phyloP scores from a whole-genome alignment of 495 filamentous ascomycete genomes.

The Tuber microsphaerosporum region DNA sequence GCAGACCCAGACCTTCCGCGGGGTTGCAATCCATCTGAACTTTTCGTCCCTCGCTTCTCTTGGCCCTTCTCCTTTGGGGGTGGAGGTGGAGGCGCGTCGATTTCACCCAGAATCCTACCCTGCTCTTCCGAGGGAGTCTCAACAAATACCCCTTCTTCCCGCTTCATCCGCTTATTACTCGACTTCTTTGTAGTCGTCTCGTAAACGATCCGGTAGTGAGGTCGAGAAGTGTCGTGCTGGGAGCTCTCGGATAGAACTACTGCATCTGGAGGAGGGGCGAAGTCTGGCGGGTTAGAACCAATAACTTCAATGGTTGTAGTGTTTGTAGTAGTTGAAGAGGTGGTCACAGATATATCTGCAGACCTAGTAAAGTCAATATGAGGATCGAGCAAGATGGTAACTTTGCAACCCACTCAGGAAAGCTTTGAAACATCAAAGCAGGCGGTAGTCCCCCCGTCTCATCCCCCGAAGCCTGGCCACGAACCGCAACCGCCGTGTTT shows the following conservation, averaged over 20 bases:
- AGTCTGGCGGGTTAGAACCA: constrained; percentile 53
- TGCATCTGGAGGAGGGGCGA: constrained; percentile 59
- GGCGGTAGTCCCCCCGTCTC: constrained; percentile 25
- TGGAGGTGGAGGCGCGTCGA: background rate
- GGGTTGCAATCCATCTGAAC: background rate
- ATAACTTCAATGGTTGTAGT: constrained; percentile 68
- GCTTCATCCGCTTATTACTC: constrained; percentile 27
- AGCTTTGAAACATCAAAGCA: constrained; percentile 34
- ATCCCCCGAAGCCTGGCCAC: constrained; percentile 37
- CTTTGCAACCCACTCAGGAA: constrained; percentile 31
- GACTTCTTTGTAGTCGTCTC: constrained; percentile 41
- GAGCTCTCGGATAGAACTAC: constrained; percentile 52
- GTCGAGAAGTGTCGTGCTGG: constrained; percentile 42
- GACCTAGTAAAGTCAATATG: constrained; percentile 10
- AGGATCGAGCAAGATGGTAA: background rate
- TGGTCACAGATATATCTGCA: constrained; percentile 58
- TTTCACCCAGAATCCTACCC: constrained; percentile 24
- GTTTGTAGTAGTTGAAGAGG: constrained; percentile 57
- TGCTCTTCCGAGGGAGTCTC: constrained; percentile 16
- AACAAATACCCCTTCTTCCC: constrained; percentile 23
- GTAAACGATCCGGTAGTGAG: constrained; percentile 41
- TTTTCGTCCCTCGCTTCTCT: background rate
- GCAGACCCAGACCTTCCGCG: constrained; percentile 1
- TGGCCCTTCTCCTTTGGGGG: background rate
- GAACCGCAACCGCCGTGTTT: constrained; percentile 51